phyloP scores from a whole-genome alignment of 306 rosid genomes.

The Prosopis cineraria region DNA sequence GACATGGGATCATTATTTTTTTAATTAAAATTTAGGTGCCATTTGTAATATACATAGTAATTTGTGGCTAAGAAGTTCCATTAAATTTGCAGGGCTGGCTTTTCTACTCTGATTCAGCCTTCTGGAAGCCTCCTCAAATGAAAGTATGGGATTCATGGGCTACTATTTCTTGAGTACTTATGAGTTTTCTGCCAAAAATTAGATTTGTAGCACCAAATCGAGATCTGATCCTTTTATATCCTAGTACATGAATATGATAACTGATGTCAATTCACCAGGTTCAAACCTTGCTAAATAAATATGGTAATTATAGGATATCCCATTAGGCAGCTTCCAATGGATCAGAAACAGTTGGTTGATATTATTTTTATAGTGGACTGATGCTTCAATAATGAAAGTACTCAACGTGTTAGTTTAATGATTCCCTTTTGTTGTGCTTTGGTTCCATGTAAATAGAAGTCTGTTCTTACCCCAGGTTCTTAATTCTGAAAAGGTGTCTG shows the following conservation, averaged over 20 bases:
- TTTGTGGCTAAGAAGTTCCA: slow-evolving; percentile 32
- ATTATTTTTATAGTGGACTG: not conserved
- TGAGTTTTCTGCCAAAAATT: slow-evolving; percentile 1
- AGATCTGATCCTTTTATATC: slow-evolving; percentile 18
- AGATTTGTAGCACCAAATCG: not conserved
- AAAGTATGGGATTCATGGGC: slow-evolving; percentile 51
- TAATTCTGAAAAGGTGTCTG: not conserved
- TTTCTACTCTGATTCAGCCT: slow-evolving; percentile 78
- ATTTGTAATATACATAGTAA: slow-evolving; percentile 15
- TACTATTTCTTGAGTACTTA: slow-evolving; percentile 16
- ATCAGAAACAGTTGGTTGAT: not conserved
- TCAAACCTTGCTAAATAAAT: not conserved
- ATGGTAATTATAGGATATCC: not conserved
- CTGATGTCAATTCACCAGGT: not conserved
- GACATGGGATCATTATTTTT: slow-evolving; percentile 5
- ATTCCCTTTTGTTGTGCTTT: not conserved
- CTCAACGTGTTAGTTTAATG: not conserved
- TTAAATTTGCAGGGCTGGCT: slow-evolving; percentile 86
- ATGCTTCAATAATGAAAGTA: not conserved
- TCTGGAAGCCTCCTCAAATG: slow-evolving; percentile 98
- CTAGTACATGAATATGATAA: not conserved
- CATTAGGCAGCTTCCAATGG: not conserved
- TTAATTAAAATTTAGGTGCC: slow-evolving; percentile 23
- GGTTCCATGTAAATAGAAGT: not conserved
- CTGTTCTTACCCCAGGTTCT: not conserved